Conservation (phyloP, 139 green algal genomes). For the Volvox africanus region DNA sequence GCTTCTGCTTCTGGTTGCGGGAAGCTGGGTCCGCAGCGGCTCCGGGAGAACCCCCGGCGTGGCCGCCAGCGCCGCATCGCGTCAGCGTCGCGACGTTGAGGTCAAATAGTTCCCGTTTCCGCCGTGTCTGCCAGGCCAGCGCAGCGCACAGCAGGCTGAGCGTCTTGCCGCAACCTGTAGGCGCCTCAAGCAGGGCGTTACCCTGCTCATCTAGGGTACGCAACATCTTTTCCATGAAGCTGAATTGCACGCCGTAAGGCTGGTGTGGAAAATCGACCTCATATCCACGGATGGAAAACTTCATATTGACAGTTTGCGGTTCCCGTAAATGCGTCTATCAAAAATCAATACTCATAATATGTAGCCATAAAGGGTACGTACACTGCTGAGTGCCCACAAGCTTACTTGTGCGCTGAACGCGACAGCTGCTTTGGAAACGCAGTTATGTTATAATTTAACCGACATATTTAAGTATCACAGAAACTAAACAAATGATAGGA, state of each 20-base stretch:
- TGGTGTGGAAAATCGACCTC: conserved; percentile 81
- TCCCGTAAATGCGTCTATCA: background rate
- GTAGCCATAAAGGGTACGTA: background rate
- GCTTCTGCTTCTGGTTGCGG: background rate
- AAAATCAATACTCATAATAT: background rate
- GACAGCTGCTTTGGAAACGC: background rate
- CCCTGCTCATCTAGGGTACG: conserved; percentile 68
- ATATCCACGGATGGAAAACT: conserved; percentile 57
- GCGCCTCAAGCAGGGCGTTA: conserved; percentile 68
- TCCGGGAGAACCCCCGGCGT: background rate
- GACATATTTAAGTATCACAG: background rate
- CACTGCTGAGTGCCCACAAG: too few species aligned
- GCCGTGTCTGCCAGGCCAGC: conserved; percentile 78
- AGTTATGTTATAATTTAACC: background rate
- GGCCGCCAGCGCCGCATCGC: background rate
- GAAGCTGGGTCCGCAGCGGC: too few species aligned
- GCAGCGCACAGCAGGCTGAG: conserved; percentile 89
- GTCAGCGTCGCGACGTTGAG: background rate
- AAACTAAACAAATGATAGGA: background rate
- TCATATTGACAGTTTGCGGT: background rate
- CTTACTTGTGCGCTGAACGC: background rate
- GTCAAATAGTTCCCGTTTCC: conserved; percentile 14
- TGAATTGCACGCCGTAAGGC: conserved; percentile 84
- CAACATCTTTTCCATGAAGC: conserved; percentile 90
- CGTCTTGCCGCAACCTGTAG: conserved; percentile 89